Base-by-base conservation (phyloP, 352 stramenopile species). In the Globisporangium uncinulatum region DNA sequence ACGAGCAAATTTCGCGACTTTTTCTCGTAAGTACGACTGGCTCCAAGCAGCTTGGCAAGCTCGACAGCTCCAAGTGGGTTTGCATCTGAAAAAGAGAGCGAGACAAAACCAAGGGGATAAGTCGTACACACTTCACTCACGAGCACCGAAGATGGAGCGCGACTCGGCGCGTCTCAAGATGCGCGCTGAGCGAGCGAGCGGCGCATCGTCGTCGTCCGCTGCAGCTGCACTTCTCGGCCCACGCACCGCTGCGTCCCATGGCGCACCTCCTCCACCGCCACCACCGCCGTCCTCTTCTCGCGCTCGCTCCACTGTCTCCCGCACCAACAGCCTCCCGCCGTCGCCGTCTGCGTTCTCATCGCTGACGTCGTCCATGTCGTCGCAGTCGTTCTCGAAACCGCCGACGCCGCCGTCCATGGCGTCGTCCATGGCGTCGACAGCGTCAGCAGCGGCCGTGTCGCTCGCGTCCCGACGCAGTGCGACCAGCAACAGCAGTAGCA, bases 121-220 rank as follows among this genome's bases (percentile, higher is more conserved):
- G 5, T 39, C 7, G 7, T n/a, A 17, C 13, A 17, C 39, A n/a
- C 14, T 17, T 14, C 7, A 13, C 4, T 15, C 17, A 20, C 3
- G 11, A 4, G 11, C 9, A 19, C 4, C 8, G n/a, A 53, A 31
- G 44, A 61, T 36, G 47, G 34, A 53, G 14, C n/a, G 43, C 9
- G 48, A 76, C 70, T 56, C 65, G 34, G 65, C 65, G 42, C 68
- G 70, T 55, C 73, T 82, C 45, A 79, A 77, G 68, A 67, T 69
- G 46, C 73, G 70, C 15, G 64, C 73, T 11, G 73, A 78, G 62
- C 43, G 43, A 1, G 34, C 34, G 34, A 39, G 8, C 34, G 34
- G 34, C 34, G 34, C 34, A 6, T 39, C 10, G 6, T 39, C 34
- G 34, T 39, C 63, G 57, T 5, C 56, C 59, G 9, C 59, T 56